Conservation (phyloP, 1,139 yeast species). For the Chernovozyma aurita region DNA sequence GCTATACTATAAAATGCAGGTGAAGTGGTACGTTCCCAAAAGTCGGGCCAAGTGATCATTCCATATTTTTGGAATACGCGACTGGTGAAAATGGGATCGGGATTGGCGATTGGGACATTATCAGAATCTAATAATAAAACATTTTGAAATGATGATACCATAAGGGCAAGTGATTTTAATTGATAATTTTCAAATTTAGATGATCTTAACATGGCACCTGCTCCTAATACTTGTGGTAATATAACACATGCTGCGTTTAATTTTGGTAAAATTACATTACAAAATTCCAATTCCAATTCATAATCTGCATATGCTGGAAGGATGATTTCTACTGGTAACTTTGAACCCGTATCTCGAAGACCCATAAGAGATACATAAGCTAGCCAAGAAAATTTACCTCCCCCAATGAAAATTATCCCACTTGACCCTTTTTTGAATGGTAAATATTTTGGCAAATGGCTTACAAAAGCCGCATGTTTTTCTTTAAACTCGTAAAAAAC, state of each 20-base stretch:
- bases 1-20: slow-evolving; percentile 22
- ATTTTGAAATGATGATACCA: slow-evolving; percentile 23
- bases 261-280: slow-evolving; percentile 12
- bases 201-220: slow-evolving; percentile 15
- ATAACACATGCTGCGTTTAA: slow-evolving; percentile 16
- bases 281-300: slow-evolving; percentile 14
- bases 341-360: slow-evolving; percentile 7
- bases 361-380: slow-evolving; percentile 6
- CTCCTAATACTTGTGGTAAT: slow-evolving; percentile 16
- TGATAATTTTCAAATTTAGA: slow-evolving; percentile 17
- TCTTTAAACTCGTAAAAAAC: slow-evolving; percentile 19
- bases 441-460: slow-evolving; percentile 22
- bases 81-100: slow-evolving; percentile 18
- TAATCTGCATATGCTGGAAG: slow-evolving; percentile 8
- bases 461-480: slow-evolving; percentile 21
- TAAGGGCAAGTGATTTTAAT: slow-evolving; percentile 23
- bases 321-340: slow-evolving; percentile 9
- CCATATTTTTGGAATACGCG: slow-evolving; percentile 18
- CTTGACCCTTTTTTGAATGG: slow-evolving; percentile 9
- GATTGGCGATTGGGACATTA: slow-evolving; percentile 18
- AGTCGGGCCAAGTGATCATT: slow-evolving; percentile 28
- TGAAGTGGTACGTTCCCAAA: slow-evolving; percentile 23
- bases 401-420: slow-evolving; percentile 9
- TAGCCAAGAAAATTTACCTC: slow-evolving; percentile 9
- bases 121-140: slow-evolving; percentile 24